Evolutionary conservation across 2,329 filamentous ascomycete genomes (phyloP).

Genomic region (Aspergillus candidus): DNA sequence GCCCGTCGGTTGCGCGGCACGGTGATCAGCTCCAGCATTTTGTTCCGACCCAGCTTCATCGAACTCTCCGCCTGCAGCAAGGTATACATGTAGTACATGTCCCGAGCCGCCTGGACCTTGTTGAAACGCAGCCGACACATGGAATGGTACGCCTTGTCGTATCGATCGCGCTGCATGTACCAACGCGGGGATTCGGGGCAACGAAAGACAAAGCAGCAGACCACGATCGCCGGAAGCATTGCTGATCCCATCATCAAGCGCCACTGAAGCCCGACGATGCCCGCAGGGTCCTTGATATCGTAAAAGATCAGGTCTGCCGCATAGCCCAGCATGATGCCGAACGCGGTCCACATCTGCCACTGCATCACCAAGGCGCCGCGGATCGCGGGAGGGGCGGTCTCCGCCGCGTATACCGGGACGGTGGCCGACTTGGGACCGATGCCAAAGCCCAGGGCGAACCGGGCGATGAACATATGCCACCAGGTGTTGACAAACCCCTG

Average conservation of each 20-base stretch:
- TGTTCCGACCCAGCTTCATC: slow-evolving; percentile 46
- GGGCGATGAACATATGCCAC: slow-evolving; percentile 63
- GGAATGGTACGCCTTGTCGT: slow-evolving; percentile 37
- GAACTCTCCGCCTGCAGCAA: slow-evolving; percentile 57
- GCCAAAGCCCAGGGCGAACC: slow-evolving; percentile 68
- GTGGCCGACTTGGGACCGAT: slow-evolving; percentile 71
- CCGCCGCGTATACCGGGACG: slow-evolving; percentile 70
- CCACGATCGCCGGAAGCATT: slow-evolving; percentile 55
- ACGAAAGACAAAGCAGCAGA: slow-evolving; percentile 56
- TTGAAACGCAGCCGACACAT: slow-evolving; percentile 40
- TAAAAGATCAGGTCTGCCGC: slow-evolving; percentile 58
- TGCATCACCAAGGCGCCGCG: slow-evolving; percentile 75
- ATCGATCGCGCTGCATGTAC: slow-evolving; percentile 42
- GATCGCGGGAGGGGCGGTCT: slow-evolving; percentile 63
- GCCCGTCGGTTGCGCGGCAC: slow-evolving; percentile 59
- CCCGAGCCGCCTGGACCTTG: slow-evolving; percentile 40
- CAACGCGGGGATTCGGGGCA: slow-evolving; percentile 52
- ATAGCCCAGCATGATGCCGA: slow-evolving; percentile 52
- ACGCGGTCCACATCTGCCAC: slow-evolving; percentile 60
- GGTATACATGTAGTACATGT: slow-evolving; percentile 43
- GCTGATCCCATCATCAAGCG: slow-evolving; percentile 64
- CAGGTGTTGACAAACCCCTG: slow-evolving; percentile 64
- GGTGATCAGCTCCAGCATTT: slow-evolving; percentile 53
- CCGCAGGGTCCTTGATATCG: slow-evolving; percentile 45
- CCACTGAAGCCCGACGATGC: slow-evolving; percentile 58